phyloP scores from a whole-genome alignment of 75 land plant species.

The Pinus taeda region DNA sequence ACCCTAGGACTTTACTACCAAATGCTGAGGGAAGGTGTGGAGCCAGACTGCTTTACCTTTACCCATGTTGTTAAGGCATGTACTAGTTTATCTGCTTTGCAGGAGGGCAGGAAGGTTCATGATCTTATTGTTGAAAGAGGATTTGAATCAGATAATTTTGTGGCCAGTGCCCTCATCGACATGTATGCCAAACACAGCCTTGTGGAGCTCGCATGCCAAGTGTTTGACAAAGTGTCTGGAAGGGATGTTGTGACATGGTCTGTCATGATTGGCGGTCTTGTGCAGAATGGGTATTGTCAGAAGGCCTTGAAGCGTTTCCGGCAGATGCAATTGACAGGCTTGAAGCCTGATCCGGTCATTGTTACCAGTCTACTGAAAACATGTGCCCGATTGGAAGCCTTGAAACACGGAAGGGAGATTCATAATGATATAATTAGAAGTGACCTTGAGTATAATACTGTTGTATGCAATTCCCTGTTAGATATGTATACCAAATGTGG shows the following conservation, averaged over 20 bases:
- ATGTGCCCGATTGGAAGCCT: constrained; percentile 32
- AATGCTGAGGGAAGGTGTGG: constrained; percentile 12
- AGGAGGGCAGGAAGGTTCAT: constrained; percentile 15
- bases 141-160: constrained; percentile 3
- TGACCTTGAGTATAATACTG: constrained; percentile 8
- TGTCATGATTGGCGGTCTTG: constrained; percentile 9
- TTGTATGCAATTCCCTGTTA: constrained; percentile 39
- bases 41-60: constrained; percentile 15
- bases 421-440: constrained; percentile 35
- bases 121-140: constrained; percentile 7
- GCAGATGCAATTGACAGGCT: constrained; percentile 33
- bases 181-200: not conserved
- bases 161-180: constrained; percentile 7
- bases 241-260: constrained; percentile 19
- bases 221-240: not conserved
- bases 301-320: constrained; percentile 29
- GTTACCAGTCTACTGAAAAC: constrained; percentile 38
- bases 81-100: not conserved
- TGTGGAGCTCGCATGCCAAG: not conserved
- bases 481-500: constrained; percentile 60
- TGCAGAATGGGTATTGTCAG: constrained; percentile 1
- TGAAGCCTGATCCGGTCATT: constrained; percentile 25
- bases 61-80: constrained; percentile 13
- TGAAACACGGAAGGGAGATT: constrained; percentile 31
- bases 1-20: constrained; percentile 5